Evolutionary conservation across 2,329 filamentous ascomycete species (phyloP).

Genomic region (Sclerotinia glacialis): DNA sequence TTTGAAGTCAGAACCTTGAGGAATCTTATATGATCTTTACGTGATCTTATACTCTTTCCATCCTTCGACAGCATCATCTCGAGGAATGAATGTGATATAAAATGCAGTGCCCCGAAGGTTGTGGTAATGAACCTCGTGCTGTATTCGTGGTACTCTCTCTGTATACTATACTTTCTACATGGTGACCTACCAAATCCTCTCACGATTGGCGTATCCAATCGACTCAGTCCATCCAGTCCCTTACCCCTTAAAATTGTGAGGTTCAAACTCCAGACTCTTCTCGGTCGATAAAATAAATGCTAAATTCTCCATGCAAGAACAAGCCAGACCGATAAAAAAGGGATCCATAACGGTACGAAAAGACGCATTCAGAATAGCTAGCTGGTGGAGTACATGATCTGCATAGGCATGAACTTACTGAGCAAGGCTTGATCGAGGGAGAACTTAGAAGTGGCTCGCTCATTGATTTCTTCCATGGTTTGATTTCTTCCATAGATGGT

Average conservation of each 20-base stretch:
- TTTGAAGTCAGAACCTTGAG: not conserved
- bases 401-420: not conserved
- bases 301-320: not conserved
- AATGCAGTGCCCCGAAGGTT: slow-evolving; percentile 1
- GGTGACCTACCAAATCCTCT: not conserved
- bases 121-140: slow-evolving; percentile 10
- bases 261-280: not conserved
- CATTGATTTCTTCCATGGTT: not conserved
- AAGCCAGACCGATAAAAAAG: slow-evolving; percentile 2
- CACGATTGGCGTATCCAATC: not conserved
- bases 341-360: not conserved
- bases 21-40: not conserved
- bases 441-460: slow-evolving; percentile 7
- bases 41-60: not conserved
- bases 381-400: not conserved
- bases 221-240: not conserved
- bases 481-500: not conserved
- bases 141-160: not conserved
- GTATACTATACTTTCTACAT: not conserved
- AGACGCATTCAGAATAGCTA: not conserved
- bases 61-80: not conserved
- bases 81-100: not conserved
- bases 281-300: not conserved
- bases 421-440: not conserved
- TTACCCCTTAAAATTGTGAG: not conserved